Evolutionary conservation across 257 asterid species (phyloP).

Genomic region (Mentha longifolia): DNA sequence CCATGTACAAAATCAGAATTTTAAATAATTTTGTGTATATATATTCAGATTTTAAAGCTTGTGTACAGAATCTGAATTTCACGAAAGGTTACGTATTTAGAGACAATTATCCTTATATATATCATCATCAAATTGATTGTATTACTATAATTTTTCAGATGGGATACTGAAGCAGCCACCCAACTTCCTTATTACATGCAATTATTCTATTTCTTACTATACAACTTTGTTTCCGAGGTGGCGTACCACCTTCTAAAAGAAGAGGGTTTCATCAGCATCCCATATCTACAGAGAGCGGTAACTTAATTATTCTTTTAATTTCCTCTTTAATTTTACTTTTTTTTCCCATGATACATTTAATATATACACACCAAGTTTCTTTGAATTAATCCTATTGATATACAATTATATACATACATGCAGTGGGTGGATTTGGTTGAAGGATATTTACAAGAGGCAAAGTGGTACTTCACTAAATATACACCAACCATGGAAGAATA

Average conservation of each 20-base stretch:
- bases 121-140: too few species aligned
- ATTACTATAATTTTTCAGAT: not conserved
- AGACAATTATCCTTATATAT: too few species aligned
- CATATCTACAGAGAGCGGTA: not conserved
- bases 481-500: conserved; percentile 50
- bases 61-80: too few species aligned
- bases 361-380: too few species aligned
- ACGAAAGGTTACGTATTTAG: too few species aligned
- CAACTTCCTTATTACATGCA: conserved; percentile 15
- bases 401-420: not conserved
- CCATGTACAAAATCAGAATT: too few species aligned
- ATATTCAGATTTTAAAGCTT: too few species aligned
- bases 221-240: not conserved
- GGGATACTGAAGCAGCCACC: conserved; percentile 1
- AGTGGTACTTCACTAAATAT: conserved; percentile 41
- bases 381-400: too few species aligned
- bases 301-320: not conserved
- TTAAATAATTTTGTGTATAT: too few species aligned
- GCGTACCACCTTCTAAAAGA: conserved; percentile 6
- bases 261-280: not conserved
- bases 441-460: conserved; percentile 41
- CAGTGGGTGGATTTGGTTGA: conserved; percentile 44
- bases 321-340: not conserved
- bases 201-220: not conserved
- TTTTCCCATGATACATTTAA: too few species aligned